These are phyloP conservation scores for Truncatella angustata DNA, from an alignment of 2,329 filamentous ascomycete genomes.

Conservation along the genomic window DNA sequence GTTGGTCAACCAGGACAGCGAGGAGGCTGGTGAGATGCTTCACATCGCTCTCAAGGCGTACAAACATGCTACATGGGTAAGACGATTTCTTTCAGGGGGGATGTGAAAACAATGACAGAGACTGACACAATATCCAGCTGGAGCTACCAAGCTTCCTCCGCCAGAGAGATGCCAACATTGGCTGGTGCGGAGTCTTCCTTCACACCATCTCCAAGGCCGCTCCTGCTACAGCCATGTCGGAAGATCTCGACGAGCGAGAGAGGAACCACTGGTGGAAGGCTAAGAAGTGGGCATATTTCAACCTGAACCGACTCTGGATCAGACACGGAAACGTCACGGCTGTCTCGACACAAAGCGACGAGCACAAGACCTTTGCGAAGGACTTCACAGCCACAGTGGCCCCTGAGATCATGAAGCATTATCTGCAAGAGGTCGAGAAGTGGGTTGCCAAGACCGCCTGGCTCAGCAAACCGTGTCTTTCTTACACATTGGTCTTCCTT, in stretches of 20 bases:
- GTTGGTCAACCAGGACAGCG: conserved; percentile 83
- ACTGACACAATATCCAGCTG: conserved; percentile 54
- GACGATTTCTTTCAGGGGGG: too few relatives aligned
- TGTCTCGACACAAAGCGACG: conserved; percentile 72
- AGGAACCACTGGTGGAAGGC: conserved; percentile 99
- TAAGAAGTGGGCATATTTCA: conserved; percentile 99
- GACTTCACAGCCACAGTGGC: conserved; percentile 89
- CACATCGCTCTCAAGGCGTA: conserved; percentile 94
- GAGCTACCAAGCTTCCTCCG: conserved; percentile 79
- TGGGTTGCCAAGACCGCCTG: conserved; percentile 94
- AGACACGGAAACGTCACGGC: conserved; percentile 86
- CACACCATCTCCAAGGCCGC: conserved; percentile 83
- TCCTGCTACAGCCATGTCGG: conserved; percentile 74
- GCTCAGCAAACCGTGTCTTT: conserved; percentile 91
- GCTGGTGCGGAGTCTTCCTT: conserved; percentile 95
- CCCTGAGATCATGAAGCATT: conserved; percentile 93
- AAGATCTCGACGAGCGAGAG: conserved; percentile 81
- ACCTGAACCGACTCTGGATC: conserved; percentile 92
- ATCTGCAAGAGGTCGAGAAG: conserved; percentile 91
- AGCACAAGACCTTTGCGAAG: conserved; percentile 81
- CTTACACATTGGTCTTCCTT: conserved; percentile 90
- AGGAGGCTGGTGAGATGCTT: conserved; percentile 96
- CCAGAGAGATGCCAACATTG: conserved; percentile 79
- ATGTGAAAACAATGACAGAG: too few relatives aligned
- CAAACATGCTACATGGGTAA: conserved; percentile 95